Conservation (phyloP, 192 early-diverging fungal species). For the Coemansia sp. region DNA sequence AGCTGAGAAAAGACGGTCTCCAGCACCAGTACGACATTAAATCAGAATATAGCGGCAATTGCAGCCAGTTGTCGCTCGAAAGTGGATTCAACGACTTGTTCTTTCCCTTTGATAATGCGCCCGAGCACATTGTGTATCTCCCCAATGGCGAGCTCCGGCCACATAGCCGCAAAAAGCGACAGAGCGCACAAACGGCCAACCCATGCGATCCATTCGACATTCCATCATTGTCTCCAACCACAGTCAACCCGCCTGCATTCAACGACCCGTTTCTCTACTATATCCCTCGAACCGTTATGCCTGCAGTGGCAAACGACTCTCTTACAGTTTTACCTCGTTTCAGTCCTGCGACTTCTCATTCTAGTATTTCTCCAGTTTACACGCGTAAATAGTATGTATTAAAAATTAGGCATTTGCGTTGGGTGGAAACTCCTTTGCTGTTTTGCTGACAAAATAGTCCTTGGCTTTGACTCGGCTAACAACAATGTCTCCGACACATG, state of each 20-base stretch:
- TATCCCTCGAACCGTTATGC: background rate
- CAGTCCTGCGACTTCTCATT: background rate
- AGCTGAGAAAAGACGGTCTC: conserved; percentile 36
- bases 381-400: background rate
- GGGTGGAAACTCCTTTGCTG: conserved; percentile 9
- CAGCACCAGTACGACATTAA: conserved; percentile 43
- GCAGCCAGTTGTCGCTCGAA: conserved; percentile 8
- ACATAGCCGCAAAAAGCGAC: conserved; percentile 7
- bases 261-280: background rate
- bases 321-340: background rate
- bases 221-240: conserved; percentile 10
- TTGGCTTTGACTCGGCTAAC: conserved; percentile 33
- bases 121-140: conserved; percentile 9
- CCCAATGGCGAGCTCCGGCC: conserved; percentile 34
- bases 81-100: conserved; percentile 7
- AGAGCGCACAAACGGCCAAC: conserved; percentile 9
- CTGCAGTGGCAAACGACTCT: background rate
- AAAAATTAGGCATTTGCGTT: background rate
- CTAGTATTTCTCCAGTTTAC: background rate
- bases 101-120: conserved; percentile 17
- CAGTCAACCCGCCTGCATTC: background rate
- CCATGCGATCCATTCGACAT: conserved; percentile 42
- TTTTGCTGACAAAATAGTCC: conserved; percentile 33
- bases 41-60: conserved; percentile 1
- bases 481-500: conserved; percentile 31